A percentile compares a stretch with the other conserved stretches of the same genome.
These are phyloP conservation scores for Caryocar brasiliense DNA, from an alignment of 441 rosid species.

Conservation along the genomic window DNA sequence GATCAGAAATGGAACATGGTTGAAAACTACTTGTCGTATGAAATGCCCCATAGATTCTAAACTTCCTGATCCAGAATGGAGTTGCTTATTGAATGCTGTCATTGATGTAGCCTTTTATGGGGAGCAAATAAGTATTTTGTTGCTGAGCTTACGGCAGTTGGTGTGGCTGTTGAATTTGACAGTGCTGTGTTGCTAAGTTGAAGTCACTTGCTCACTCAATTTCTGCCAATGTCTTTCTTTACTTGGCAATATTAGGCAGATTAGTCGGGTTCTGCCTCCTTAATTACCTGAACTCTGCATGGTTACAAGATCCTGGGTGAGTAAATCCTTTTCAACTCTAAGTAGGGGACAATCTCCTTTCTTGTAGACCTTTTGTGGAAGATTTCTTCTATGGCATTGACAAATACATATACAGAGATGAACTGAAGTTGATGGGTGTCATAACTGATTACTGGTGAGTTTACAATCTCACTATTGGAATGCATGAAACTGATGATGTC, in stretches of 20 bases:
- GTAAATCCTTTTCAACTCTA: neutral
- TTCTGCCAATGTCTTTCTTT: neutral
- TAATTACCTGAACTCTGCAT: neutral
- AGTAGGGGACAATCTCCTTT: neutral
- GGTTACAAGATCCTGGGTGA: neutral
- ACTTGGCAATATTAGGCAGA: neutral
- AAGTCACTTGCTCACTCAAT: neutral
- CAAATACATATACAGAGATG: neutral
- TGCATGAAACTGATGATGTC: neutral
- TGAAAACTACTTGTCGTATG: neutral
- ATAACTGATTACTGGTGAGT: neutral
- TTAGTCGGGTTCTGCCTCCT: neutral
- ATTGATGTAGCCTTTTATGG: constrained; percentile 3
- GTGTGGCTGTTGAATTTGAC: constrained; percentile 4
- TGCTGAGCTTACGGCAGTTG: neutral
- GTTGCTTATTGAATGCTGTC: neutral
- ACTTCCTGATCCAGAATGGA: neutral
- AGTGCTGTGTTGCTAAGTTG: neutral
- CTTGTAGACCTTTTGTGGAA: constrained; percentile 1
- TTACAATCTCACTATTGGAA: neutral
- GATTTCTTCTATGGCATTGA: neutral
- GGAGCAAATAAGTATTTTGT: neutral
- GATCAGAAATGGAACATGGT: neutral
- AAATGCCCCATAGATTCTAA: neutral
- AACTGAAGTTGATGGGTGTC: neutral